Conservation (phyloP, 2,329 filamentous ascomycete species). For the Xylaria sp. region DNA sequence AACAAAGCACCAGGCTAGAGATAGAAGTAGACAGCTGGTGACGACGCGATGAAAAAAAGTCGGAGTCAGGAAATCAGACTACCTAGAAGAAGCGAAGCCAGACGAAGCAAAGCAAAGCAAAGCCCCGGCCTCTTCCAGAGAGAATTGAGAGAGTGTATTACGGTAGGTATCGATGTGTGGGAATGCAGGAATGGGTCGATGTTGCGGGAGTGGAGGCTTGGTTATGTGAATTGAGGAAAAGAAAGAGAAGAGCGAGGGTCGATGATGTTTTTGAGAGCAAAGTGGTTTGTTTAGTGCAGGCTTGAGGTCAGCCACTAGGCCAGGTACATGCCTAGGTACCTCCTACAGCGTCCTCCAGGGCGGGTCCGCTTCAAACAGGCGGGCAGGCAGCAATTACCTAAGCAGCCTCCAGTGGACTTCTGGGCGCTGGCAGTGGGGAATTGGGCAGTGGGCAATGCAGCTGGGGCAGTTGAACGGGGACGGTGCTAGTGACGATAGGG, state of each 20-base stretch:
- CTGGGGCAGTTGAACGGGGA: no score
- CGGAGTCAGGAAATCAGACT: no score
- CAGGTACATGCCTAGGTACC: neutral
- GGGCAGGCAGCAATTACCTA: neutral
- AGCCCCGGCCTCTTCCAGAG: neutral
- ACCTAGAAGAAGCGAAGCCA: neutral
- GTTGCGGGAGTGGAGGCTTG: neutral
- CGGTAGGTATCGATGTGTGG: conserved; percentile 1
- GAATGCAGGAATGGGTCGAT: neutral
- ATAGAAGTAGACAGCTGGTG: neutral
- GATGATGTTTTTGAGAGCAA: conserved; percentile 28
- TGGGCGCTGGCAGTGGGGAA: neutral
- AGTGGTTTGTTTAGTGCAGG: conserved; percentile 28
- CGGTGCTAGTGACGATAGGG: no score
- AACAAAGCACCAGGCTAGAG: conserved; percentile 24
- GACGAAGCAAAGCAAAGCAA: conserved; percentile 3
- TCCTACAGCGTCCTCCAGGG: neutral
- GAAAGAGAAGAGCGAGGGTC: conserved; percentile 13
- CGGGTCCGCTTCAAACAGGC: conserved; percentile 9
- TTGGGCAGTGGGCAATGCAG: neutral
- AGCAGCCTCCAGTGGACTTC: neutral
- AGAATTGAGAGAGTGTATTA: neutral
- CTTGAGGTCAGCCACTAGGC: conserved; percentile 14
- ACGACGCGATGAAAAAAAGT: no score
- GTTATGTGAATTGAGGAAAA: neutral